A percentile compares a stretch with the other conserved stretches of the same genome.
phyloP scores from a whole-genome alignment of 805 yeast genomes.

The Candida nemodendra region DNA sequence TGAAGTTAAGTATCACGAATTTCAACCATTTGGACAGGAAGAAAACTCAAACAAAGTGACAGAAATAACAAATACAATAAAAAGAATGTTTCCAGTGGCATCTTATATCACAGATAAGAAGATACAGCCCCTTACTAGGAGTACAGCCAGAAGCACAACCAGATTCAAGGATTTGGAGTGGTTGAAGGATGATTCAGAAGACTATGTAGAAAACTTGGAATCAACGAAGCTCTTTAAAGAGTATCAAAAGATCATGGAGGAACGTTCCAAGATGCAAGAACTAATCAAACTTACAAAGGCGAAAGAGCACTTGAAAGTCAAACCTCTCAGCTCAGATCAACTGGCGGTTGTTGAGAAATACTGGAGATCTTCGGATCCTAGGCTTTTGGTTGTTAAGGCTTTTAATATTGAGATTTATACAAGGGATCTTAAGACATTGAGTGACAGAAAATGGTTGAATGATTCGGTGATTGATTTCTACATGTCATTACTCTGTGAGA shows the following conservation, averaged over 20 bases:
- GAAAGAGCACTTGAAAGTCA: slow-evolving; percentile 34
- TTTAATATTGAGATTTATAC: slow-evolving; percentile 58
- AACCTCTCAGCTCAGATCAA: slow-evolving; percentile 34
- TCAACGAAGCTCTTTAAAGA: slow-evolving; percentile 35
- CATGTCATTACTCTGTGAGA: slow-evolving; percentile 50
- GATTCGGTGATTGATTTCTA: slow-evolving; percentile 88
- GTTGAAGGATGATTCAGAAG: slow-evolving; percentile 31
- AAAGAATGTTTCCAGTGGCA: slow-evolving; percentile 13
- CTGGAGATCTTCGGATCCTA: slow-evolving; percentile 31
- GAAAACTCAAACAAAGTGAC: slow-evolving; percentile 8
- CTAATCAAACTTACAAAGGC: slow-evolving; percentile 35
- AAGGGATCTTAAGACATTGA: slow-evolving; percentile 69
- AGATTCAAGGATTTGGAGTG: slow-evolving; percentile 32
- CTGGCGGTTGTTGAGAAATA: slow-evolving; percentile 32
- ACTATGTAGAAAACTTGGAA: slow-evolving; percentile 31
- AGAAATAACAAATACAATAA: slow-evolving; percentile 11
- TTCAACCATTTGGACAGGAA: slow-evolving; percentile 1
- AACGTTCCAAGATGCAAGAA: slow-evolving; percentile 38
- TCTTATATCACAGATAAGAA: slow-evolving; percentile 2
- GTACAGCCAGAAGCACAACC: slow-evolving; percentile 23
- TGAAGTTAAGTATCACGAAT: slow-evolving; percentile 1
- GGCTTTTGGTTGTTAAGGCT: slow-evolving; percentile 32
- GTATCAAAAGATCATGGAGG: slow-evolving; percentile 44
- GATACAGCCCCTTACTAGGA: slow-evolving; percentile 14
- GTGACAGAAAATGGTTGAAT: slow-evolving; percentile 79